Evolutionary conservation across 768 basidiomycete genomes (phyloP).

Genomic region (Suillus variegatus): DNA sequence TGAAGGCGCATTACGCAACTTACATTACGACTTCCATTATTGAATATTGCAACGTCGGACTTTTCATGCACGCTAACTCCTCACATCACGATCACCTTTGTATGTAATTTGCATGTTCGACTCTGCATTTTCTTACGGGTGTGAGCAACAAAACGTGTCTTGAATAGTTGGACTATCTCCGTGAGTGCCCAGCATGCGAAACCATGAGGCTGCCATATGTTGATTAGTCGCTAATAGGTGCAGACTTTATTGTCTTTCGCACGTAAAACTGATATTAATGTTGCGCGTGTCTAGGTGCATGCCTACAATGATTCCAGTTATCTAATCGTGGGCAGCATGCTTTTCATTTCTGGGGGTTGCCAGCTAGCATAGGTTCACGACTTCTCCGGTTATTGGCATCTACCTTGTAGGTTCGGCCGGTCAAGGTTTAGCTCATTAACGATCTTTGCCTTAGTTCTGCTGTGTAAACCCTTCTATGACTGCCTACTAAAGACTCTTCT

Average conservation of each 20-base stretch:
- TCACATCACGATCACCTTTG: background rate
- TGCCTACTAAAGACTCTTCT: background rate
- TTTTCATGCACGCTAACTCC: background rate
- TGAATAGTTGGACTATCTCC: background rate
- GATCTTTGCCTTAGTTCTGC: background rate
- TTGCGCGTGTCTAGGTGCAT: background rate
- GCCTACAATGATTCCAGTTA: background rate
- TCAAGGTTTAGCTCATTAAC: background rate
- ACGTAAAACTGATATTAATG: background rate
- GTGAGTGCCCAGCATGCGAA: background rate
- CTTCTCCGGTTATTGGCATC: background rate
- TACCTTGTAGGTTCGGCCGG: background rate
- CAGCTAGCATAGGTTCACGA: background rate
- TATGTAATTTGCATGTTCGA: background rate
- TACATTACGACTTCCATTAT: background rate
- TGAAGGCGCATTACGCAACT: background rate
- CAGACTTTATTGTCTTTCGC: background rate
- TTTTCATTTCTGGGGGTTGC: conserved; percentile 4
- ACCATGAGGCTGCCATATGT: background rate
- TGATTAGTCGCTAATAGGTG: background rate
- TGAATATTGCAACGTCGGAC: background rate
- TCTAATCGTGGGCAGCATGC: conserved; percentile 1
- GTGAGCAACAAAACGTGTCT: background rate
- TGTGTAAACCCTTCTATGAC: background rate
- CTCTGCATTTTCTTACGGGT: background rate